Conservation (phyloP, 176 grass and related monocot species). For the Elymus sibiricus region DNA sequence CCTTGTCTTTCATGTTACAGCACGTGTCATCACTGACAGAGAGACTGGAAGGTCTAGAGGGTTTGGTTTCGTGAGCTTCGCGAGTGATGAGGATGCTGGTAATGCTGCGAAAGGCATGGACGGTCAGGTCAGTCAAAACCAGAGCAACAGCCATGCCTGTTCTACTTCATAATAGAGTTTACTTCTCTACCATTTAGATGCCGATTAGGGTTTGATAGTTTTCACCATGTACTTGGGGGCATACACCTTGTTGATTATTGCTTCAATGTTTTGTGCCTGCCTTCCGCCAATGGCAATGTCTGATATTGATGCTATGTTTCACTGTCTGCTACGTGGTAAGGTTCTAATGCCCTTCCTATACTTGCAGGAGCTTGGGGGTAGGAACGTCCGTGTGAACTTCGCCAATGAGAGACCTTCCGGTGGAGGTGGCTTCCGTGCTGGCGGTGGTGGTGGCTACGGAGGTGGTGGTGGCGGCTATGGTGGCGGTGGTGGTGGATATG, state of each 20-base stretch:
- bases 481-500: background rate
- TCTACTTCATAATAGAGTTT: background rate
- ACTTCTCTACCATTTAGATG: background rate
- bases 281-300: background rate
- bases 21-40: slow-evolving; percentile 58
- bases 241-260: background rate
- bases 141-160: background rate
- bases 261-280: background rate
- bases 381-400: slow-evolving; percentile 61
- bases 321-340: background rate
- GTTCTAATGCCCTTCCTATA: background rate
- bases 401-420: slow-evolving; percentile 53
- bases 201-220: background rate
- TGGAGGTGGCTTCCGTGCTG: background rate
- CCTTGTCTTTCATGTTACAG: slow-evolving; percentile 32
- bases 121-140: slow-evolving; percentile 49
- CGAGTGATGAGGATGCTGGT: slow-evolving; percentile 30
- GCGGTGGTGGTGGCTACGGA: background rate
- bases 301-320: background rate
- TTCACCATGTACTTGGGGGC: background rate
- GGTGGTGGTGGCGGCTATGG: background rate
- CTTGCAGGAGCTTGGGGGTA: slow-evolving; percentile 59
- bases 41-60: slow-evolving; percentile 80
- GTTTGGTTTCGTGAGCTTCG: slow-evolving; percentile 77
- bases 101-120: slow-evolving; percentile 52